phyloP scores from a whole-genome alignment of 1,139 yeast genomes.

The Yamadazyma diospyri region DNA sequence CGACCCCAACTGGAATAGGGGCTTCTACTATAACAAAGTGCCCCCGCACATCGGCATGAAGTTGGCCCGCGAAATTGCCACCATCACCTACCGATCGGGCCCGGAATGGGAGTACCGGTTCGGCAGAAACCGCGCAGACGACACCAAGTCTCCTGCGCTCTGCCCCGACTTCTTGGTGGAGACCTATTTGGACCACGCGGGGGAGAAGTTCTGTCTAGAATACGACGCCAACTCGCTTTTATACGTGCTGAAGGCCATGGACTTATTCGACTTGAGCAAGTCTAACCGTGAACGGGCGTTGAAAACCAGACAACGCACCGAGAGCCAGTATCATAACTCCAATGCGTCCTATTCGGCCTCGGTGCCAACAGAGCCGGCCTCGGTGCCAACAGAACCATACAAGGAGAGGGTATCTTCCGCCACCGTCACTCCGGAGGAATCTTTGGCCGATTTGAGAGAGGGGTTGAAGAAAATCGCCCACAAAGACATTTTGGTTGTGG shows the following conservation, averaged over 20 bases:
- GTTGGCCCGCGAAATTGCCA: conserved; percentile 87
- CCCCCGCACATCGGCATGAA: conserved; percentile 97
- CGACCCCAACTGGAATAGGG: conserved; percentile 93
- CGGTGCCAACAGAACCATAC: conserved; percentile 56
- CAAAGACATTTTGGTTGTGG: conserved; percentile 71
- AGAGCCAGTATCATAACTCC: conserved; percentile 20
- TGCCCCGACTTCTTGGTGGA: conserved; percentile 93
- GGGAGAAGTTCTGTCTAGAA: conserved; percentile 87
- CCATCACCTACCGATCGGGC: conserved; percentile 90
- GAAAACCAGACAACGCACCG: conserved; percentile 36
- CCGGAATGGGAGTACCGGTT: conserved; percentile 96
- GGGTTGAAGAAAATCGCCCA: conserved; percentile 67
- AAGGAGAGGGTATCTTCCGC: conserved; percentile 42
- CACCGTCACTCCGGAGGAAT: conserved; percentile 46
- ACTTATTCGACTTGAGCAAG: conserved; percentile 76
- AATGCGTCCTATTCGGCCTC: conserved; percentile 1
- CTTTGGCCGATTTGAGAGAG: conserved; percentile 53
- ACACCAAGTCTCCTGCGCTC: conserved; percentile 72
- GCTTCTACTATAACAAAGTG: conserved; percentile 71
- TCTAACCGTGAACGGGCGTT: conserved; percentile 43
- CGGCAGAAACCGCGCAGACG: conserved; percentile 86
- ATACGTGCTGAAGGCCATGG: conserved; percentile 92
- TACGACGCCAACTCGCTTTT: conserved; percentile 88
- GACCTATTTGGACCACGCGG: conserved; percentile 90
- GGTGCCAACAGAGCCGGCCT: neutral